Base-by-base conservation (phyloP, 2,329 filamentous ascomycete species). In the Fusarium tjaetaba region DNA sequence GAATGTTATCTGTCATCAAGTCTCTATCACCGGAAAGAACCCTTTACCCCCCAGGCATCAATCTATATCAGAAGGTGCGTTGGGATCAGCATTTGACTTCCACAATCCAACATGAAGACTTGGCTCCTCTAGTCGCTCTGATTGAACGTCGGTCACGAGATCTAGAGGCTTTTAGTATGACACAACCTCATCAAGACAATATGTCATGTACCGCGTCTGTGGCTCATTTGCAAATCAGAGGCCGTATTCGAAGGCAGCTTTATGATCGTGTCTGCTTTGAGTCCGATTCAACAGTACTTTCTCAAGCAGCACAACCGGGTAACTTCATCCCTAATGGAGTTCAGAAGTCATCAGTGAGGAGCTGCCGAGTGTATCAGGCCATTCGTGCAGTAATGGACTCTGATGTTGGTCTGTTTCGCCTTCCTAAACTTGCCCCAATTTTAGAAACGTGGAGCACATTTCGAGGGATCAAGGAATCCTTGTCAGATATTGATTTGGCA, bases 71-170 rank as follows among this genome's bases (percentile, higher is more conserved):
- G 42, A 82, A 70, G 1, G 81, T 80, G 4, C 28, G 8, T 0
- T 86, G 84, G 84, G 69, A 81, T 46, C 3, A 62, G 0, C 3
- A 68, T 6, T 57, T 84, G 4, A 82, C 84, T 0, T 69, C 71
- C 3, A 76, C 75, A 0, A 78, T 83, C 20, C 85, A 86, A 39
- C 81, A 83, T 34, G 84, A 86, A 39, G 77, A 77, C 2, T 80
- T 82, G 20, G 75, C 77, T 7, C 71, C 74, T 10, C 63, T 83
- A 0, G 80, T 81, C 1, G 55, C 71, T 8, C 26, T 28, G 1
- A 81, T 86, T 16, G 26, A 81, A 0, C 39, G 36, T 0, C 80
- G 81, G 24, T 85, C 83, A 0, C 71, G 71, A 2, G 68, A 71
- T 0, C 75, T 85, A 0, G 64, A 71, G 41, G 22, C 41, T 8